Conservation (phyloP, 352 stramenopile genomes). For the Phytopythium delawarense region DNA sequence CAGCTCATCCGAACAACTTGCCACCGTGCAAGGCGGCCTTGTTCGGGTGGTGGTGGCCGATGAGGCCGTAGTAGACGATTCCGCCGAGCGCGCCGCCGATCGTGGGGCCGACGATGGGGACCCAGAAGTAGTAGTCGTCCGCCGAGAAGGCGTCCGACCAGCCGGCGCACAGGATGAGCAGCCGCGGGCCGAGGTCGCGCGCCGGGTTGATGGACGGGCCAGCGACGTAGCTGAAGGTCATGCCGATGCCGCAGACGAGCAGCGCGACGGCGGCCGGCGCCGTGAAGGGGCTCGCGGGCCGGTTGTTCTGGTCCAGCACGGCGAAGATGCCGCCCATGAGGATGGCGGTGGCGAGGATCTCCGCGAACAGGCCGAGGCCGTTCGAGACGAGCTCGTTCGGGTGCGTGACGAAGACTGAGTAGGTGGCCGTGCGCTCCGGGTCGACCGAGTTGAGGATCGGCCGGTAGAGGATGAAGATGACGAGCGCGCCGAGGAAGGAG, state of each 20-base stretch:
- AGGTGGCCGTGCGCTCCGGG: constrained; percentile 28
- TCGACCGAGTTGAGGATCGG: constrained; percentile 44
- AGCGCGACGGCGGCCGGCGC: constrained; percentile 33
- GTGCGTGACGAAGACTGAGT: constrained; percentile 48
- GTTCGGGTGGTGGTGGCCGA: constrained; percentile 45
- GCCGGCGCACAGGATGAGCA: constrained; percentile 33
- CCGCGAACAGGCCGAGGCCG: constrained; percentile 34
- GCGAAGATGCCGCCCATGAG: constrained; percentile 44
- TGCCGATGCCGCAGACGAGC: constrained; percentile 51
- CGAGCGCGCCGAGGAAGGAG: constrained; percentile 34
- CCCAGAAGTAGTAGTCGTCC: constrained; percentile 50
- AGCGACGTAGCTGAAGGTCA: constrained; percentile 55
- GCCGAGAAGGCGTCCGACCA: constrained; percentile 44
- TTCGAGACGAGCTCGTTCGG: constrained; percentile 38
- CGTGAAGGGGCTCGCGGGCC: constrained; percentile 25
- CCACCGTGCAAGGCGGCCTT: constrained; percentile 14
- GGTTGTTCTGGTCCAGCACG: constrained; percentile 47
- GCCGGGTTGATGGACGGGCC: constrained; percentile 56
- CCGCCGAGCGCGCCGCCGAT: constrained; percentile 34
- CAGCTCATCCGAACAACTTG: not conserved
- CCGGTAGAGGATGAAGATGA: constrained; percentile 49
- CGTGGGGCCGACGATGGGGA: constrained; percentile 40
- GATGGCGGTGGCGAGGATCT: constrained; percentile 44
- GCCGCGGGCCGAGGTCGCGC: constrained; percentile 48
- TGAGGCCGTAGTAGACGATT: constrained; percentile 34